Evolutionary conservation across 352 stramenopile genomes (phyloP).

Genomic region (Phytopythium montanum): DNA sequence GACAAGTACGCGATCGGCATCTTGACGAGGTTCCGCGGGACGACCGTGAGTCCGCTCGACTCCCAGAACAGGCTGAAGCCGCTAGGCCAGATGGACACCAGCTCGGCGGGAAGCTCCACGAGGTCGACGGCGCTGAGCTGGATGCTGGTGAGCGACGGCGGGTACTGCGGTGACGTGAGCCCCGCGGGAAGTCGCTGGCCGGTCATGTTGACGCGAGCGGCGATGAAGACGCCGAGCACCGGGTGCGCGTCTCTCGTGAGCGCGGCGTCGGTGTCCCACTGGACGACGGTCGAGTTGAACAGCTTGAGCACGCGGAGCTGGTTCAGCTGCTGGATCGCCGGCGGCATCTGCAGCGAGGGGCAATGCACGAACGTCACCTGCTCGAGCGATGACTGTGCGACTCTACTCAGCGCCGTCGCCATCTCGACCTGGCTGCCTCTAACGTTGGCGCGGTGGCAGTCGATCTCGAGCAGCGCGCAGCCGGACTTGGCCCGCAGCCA

Average conservation of each 20-base stretch:
- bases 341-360: slow-evolving; percentile 18
- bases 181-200: slow-evolving; percentile 23
- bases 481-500: background rate
- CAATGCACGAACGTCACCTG: slow-evolving; percentile 34
- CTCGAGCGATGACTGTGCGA: slow-evolving; percentile 20
- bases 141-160: slow-evolving; percentile 23
- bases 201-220: slow-evolving; percentile 28
- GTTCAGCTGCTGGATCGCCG: slow-evolving; percentile 16
- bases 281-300: slow-evolving; percentile 31
- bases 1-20: slow-evolving; percentile 19
- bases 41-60: slow-evolving; percentile 11
- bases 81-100: slow-evolving; percentile 25
- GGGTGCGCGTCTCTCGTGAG: slow-evolving; percentile 20
- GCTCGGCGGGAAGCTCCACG: slow-evolving; percentile 18
- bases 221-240: slow-evolving; percentile 20
- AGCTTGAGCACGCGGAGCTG: slow-evolving; percentile 27
- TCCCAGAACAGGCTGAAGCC: slow-evolving; percentile 15
- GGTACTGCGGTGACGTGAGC: slow-evolving; percentile 30
- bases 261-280: slow-evolving; percentile 23
- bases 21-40: slow-evolving; percentile 10
- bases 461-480: slow-evolving; percentile 22
- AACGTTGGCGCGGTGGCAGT: slow-evolving; percentile 18
- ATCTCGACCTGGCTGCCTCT: slow-evolving; percentile 17
- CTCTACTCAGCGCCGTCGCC: slow-evolving; percentile 9
- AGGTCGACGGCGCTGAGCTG: slow-evolving; percentile 41